Conservation (phyloP, 2,329 filamentous ascomycete species). For the Ceratocystis ficicola region DNA sequence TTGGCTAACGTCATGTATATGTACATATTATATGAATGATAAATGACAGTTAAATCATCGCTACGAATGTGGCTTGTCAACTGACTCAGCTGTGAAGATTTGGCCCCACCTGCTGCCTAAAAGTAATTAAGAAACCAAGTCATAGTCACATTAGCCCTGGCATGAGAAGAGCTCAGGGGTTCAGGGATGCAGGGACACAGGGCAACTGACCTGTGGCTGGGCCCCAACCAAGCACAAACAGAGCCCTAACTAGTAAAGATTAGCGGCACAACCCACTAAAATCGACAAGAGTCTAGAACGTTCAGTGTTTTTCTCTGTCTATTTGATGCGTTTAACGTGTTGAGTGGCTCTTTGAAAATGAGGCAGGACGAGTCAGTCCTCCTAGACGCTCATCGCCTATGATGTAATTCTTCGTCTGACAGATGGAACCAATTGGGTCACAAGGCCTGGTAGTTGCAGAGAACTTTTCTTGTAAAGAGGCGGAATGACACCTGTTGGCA, state of each 20-base stretch:
- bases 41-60: not conserved
- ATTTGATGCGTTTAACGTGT: not conserved
- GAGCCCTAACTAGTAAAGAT: not conserved
- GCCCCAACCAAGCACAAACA: not conserved
- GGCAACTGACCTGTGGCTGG: not conserved
- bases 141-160: not conserved
- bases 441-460: not conserved
- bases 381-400: not conserved
- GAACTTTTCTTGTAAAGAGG: no score
- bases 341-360: not conserved
- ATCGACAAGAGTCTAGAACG: slow-evolving; percentile 1
- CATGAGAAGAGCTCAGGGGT: slow-evolving; percentile 6
- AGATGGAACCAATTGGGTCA: not conserved
- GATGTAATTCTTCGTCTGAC: slow-evolving; percentile 1
- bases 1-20: not conserved
- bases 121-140: not conserved
- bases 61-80: not conserved
- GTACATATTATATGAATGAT: not conserved
- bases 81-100: not conserved
- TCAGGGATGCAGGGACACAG: not conserved
- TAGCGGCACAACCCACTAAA: not conserved
- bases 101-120: slow-evolving; percentile 7
- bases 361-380: not conserved
- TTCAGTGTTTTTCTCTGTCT: no score
- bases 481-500: not conserved